These are phyloP conservation scores for Vigna angularis DNA, from an alignment of 306 rosid genomes.

Conservation along the genomic window DNA sequence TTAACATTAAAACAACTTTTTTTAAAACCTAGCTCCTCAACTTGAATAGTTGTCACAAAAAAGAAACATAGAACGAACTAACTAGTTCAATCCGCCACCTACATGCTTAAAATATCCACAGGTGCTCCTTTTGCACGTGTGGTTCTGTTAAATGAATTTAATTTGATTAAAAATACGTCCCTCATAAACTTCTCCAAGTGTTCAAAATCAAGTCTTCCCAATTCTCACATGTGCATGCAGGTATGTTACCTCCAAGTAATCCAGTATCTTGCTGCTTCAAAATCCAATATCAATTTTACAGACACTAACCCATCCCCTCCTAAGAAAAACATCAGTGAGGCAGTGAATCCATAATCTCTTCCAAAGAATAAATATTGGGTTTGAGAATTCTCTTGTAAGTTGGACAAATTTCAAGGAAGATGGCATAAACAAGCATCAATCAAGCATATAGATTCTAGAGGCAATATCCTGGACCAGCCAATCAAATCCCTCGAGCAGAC, in stretches of 20 bases:
- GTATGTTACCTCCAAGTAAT: not conserved
- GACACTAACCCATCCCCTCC: not conserved
- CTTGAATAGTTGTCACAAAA: not conserved
- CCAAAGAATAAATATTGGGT: not conserved
- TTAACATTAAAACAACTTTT: not conserved
- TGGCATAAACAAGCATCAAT: conserved; percentile 4
- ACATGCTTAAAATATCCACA: not conserved
- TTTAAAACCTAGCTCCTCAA: not conserved
- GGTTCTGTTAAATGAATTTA: not conserved
- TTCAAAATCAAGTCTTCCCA: not conserved
- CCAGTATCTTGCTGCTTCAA: not conserved
- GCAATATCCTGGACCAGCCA: conserved; percentile 68
- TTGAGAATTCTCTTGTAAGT: not conserved
- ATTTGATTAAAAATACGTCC: not conserved
- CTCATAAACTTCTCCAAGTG: not conserved
- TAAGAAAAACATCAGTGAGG: not conserved
- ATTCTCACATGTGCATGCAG: not conserved
- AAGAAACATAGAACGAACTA: not conserved
- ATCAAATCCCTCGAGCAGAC: conserved; percentile 82
- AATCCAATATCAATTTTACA: not conserved
- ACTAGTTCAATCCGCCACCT: not conserved
- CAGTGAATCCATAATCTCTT: conserved; percentile 1
- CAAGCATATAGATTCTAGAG: conserved; percentile 36
- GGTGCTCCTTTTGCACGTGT: not conserved
- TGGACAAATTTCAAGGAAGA: not conserved